phyloP scores from a whole-genome alignment of 2,329 filamentous ascomycete genomes.

The Ophiostoma australiae region DNA sequence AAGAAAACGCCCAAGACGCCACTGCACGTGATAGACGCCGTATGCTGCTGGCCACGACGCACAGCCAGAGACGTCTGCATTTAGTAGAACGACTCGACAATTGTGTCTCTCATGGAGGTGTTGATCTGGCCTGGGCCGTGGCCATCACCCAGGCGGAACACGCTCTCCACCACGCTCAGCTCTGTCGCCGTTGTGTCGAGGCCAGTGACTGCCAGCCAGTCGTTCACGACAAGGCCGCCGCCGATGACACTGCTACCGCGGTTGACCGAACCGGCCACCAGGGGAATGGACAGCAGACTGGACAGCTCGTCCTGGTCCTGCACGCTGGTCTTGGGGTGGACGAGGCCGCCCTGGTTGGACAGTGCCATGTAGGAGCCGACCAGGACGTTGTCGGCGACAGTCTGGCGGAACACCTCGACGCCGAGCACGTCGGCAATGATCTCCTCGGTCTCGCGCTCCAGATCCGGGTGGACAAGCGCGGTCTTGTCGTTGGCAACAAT shows the following conservation, averaged over 20 bases:
- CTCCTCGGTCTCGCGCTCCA: conserved; percentile 97
- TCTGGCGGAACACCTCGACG: conserved; percentile 88
- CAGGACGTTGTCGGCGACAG: conserved; percentile 92
- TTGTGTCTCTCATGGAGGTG: conserved; percentile 87
- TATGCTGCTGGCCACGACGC: not conserved
- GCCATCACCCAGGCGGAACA: conserved; percentile 90
- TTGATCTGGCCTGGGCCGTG: conserved; percentile 72
- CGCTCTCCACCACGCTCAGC: conserved; percentile 90
- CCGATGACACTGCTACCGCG: conserved; percentile 92
- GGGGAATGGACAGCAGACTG: conserved; percentile 86
- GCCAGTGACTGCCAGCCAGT: conserved; percentile 93
- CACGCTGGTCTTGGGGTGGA: conserved; percentile 94
- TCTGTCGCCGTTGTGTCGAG: conserved; percentile 96
- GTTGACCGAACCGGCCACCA: conserved; percentile 92
- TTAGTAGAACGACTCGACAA: conserved; percentile 99
- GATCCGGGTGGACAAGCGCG: conserved; percentile 88
- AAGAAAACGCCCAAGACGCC: conserved; percentile 22
- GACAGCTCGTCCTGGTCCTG: conserved; percentile 98
- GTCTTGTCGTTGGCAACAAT: conserved; percentile 97
- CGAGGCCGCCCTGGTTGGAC: conserved; percentile 91
- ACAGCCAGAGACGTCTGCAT: conserved; percentile 15
- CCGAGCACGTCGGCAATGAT: conserved; percentile 93
- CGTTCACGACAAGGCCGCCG: conserved; percentile 93
- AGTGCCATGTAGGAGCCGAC: conserved; percentile 96
- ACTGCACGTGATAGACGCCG: conserved; percentile 14